phyloP scores from a whole-genome alignment of 208 protist genomes.

The Wallacemonas sp. region DNA sequence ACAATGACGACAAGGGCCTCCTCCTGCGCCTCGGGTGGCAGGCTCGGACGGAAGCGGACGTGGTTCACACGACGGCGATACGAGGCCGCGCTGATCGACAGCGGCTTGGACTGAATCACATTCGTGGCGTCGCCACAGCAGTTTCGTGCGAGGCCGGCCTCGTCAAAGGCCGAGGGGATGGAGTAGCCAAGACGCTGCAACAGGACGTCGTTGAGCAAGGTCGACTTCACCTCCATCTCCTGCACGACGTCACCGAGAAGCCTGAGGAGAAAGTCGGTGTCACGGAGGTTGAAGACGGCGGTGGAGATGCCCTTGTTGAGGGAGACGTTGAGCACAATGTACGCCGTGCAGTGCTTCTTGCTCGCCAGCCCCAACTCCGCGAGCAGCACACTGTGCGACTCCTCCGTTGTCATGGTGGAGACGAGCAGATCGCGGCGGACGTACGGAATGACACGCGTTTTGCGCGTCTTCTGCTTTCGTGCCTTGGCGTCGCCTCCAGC shows the following conservation, averaged over 20 bases:
- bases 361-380: constrained; percentile 45
- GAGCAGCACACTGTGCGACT: constrained; percentile 58
- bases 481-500: constrained; percentile 2
- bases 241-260: constrained; percentile 62
- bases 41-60: constrained; percentile 53
- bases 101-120: constrained; percentile 36
- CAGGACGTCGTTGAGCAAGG: constrained; percentile 73
- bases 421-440: constrained; percentile 54
- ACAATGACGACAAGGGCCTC: constrained; percentile 64
- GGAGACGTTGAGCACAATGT: constrained; percentile 57
- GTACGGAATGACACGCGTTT: constrained; percentile 54
- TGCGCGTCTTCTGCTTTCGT: background rate
- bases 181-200: constrained; percentile 77
- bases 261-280: constrained; percentile 70
- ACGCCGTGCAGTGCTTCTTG: constrained; percentile 20
- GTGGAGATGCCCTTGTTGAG: constrained; percentile 51
- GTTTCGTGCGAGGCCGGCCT: constrained; percentile 58
- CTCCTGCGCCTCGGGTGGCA: constrained; percentile 17
- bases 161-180: constrained; percentile 51
- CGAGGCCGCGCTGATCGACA: constrained; percentile 52
- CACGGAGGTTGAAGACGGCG: constrained; percentile 73
- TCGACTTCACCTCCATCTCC: constrained; percentile 68
- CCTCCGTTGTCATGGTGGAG: constrained; percentile 39
- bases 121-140: constrained; percentile 79
- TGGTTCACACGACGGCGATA: constrained; percentile 76